Percentiles rank a stretch among this genome's conserved stretches.
phyloP scores from a whole-genome alignment of 768 basidiomycete genomes.

The Phlegmacium glaucopus region DNA sequence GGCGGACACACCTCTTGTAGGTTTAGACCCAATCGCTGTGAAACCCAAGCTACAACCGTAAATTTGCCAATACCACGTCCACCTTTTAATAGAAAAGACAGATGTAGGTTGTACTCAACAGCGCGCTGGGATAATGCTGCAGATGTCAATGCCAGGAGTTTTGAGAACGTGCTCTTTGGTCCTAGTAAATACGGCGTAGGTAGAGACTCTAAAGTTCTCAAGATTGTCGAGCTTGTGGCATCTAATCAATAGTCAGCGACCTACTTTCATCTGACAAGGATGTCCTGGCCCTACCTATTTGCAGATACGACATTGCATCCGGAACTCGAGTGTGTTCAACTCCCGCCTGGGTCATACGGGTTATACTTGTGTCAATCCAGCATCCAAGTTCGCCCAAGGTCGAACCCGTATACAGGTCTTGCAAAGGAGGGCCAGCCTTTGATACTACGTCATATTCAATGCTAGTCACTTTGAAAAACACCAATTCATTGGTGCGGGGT shows the following conservation, averaged over 20 bases:
- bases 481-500: conserved; percentile 41
- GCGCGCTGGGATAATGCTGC: conserved; percentile 58
- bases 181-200: conserved; percentile 21
- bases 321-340: conserved; percentile 65
- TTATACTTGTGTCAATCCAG: conserved; percentile 71
- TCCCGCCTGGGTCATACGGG: conserved; percentile 79
- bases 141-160: conserved; percentile 10
- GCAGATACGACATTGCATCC: conserved; percentile 44
- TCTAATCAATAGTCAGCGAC: conserved; percentile 5
- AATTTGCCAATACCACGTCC: conserved; percentile 81
- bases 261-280: neutral
- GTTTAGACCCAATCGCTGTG: conserved; percentile 69
- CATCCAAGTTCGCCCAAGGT: conserved; percentile 76
- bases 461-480: conserved; percentile 78
- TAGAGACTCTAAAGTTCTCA: conserved; percentile 5
- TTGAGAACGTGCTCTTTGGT: conserved; percentile 12
- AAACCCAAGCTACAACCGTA: conserved; percentile 52
- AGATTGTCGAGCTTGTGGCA: conserved; percentile 5
- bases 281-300: conserved; percentile 39
- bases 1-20: conserved; percentile 59
- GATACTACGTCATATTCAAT: conserved; percentile 62
- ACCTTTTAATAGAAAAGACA: conserved; percentile 78
- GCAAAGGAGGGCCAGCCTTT: conserved; percentile 20
- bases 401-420: conserved; percentile 52
- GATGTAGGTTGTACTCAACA: conserved; percentile 55